Conservation (phyloP, 2,329 filamentous ascomycete genomes). For the Xylaria sp. region DNA sequence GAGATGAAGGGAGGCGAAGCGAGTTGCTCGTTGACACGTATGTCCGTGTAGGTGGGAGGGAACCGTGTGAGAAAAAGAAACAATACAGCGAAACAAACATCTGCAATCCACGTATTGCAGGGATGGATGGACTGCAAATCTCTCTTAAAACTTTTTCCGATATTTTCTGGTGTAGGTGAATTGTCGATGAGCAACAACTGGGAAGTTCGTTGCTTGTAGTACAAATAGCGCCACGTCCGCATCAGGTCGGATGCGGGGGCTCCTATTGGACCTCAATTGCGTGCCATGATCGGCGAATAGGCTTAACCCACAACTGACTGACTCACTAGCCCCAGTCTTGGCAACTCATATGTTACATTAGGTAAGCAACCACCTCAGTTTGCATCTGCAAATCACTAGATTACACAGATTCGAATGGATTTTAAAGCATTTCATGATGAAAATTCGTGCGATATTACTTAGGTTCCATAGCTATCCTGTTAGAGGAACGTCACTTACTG, state of each 20-base stretch:
- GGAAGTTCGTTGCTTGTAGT: constrained; percentile 1
- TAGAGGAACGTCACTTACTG: too few species aligned
- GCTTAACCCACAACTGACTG: too few species aligned
- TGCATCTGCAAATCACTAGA: too few species aligned
- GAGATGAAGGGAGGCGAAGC: constrained; percentile 13
- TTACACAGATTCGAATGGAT: too few species aligned
- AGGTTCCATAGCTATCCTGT: too few species aligned
- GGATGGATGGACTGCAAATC: constrained; percentile 8
- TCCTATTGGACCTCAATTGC: background rate
- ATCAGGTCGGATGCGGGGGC: background rate
- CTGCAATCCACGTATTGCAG: constrained; percentile 12
- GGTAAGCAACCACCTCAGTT: too few species aligned
- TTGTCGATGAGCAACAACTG: background rate
- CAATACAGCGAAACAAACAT: constrained; percentile 16
- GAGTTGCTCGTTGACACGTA: constrained; percentile 21
- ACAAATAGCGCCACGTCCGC: background rate
- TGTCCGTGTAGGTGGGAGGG: background rate
- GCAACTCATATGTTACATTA: too few species aligned
- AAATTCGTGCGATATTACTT: too few species aligned
- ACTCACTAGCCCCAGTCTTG: too few species aligned
- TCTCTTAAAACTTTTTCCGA: background rate
- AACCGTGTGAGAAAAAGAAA: constrained; percentile 6
- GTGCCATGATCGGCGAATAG: background rate
- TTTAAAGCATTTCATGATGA: too few species aligned
- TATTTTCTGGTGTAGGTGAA: background rate